Evolutionary conservation across 2,329 filamentous ascomycete species (phyloP).

Genomic region (Aspergillus sp.): DNA sequence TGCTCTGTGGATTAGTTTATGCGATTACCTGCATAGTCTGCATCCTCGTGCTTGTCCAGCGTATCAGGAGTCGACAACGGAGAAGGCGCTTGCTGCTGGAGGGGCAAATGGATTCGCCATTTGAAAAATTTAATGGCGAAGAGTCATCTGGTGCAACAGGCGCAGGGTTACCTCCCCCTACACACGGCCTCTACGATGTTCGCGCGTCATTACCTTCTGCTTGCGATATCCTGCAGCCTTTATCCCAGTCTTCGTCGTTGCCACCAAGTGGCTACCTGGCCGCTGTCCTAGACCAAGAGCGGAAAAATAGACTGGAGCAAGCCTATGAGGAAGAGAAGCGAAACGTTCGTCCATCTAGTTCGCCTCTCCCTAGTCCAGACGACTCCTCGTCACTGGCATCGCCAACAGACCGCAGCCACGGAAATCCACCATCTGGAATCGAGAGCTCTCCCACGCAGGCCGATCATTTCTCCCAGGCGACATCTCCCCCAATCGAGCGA

Average conservation of each 20-base stretch:
- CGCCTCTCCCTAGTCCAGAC: constrained; percentile 3
- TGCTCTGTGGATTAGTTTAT: constrained; percentile 25
- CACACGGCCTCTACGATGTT: constrained; percentile 9
- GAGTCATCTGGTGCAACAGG: constrained; percentile 18
- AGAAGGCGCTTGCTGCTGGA: constrained; percentile 16
- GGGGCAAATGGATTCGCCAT: constrained; percentile 28
- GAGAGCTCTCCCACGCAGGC: constrained; percentile 13
- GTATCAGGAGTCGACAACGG: constrained; percentile 24
- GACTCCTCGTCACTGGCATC: constrained; percentile 6
- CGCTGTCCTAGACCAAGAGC: constrained; percentile 23
- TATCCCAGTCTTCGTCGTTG: constrained; percentile 28
- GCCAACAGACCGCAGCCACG: constrained; percentile 12
- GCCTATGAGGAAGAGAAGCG: constrained; percentile 11
- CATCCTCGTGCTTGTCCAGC: constrained; percentile 23
- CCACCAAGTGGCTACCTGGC: constrained; percentile 32
- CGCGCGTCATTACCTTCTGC: constrained; percentile 25
- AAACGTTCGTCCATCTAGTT: constrained; percentile 1
- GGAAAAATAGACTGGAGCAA: constrained; percentile 14
- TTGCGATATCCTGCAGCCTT: constrained; percentile 31
- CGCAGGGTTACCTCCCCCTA: constrained; percentile 12
- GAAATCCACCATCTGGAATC: constrained; percentile 12
- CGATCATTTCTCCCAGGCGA: constrained; percentile 19
- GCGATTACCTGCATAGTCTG: constrained; percentile 22
- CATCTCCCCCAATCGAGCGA: constrained; percentile 19
- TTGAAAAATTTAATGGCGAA: constrained; percentile 26